Percentiles rank a stretch among this genome's conserved stretches.
Conservation (phyloP, 768 basidiomycete genomes). For the Suillus americanus region DNA sequence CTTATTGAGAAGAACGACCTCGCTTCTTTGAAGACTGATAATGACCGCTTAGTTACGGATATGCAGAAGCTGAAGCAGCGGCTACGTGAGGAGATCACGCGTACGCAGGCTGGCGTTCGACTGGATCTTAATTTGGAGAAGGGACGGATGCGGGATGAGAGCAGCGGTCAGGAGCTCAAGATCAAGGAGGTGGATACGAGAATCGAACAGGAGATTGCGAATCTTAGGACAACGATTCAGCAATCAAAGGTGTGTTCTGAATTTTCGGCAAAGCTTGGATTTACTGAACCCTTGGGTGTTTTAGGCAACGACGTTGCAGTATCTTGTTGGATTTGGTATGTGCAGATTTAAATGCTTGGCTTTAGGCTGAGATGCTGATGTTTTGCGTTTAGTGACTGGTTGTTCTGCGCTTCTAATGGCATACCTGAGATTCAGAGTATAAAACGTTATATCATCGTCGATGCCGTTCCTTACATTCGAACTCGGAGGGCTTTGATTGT, state of each 20-base stretch:
- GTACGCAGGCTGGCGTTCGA: constrained; percentile 91
- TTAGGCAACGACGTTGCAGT: constrained; percentile 83
- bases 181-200: constrained; percentile 97
- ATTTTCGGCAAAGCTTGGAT: not conserved
- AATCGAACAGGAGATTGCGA: constrained; percentile 95
- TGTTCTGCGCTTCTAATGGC: constrained; percentile 87
- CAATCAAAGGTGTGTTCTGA: constrained; percentile 67
- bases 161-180: constrained; percentile 88
- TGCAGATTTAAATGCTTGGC: constrained; percentile 11
- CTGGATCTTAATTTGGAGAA: constrained; percentile 97
- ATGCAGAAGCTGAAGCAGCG: constrained; percentile 95
- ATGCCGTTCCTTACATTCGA: not conserved
- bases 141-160: constrained; percentile 92
- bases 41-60: constrained; percentile 87
- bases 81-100: constrained; percentile 85
- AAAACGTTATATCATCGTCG: not conserved
- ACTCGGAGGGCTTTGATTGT: not conserved
- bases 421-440: constrained; percentile 70
- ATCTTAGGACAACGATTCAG: constrained; percentile 78
- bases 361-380: constrained; percentile 10
- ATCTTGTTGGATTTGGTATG: constrained; percentile 84
- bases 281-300: constrained; percentile 6
- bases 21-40: constrained; percentile 93
- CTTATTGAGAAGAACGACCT: constrained; percentile 97
- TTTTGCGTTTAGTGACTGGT: constrained; percentile 63